Conservation (phyloP, 2,329 filamentous ascomycete genomes). For the Teratosphaeriaceae sp. region DNA sequence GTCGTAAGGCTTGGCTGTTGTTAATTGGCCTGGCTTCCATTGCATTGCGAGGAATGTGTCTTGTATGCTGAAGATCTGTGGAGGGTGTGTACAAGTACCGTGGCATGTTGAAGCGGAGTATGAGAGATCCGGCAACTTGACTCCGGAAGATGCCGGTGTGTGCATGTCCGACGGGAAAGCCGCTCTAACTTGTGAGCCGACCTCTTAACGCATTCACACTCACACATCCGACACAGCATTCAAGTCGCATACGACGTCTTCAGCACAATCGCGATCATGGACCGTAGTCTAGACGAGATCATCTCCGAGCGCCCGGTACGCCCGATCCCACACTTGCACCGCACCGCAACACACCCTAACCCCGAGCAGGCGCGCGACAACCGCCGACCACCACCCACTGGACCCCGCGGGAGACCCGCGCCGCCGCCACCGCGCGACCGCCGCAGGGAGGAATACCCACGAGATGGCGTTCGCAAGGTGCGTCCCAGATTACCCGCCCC, state of each 20-base stretch:
- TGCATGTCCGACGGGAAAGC: too few species aligned
- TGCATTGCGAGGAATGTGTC: background rate
- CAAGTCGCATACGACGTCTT: background rate
- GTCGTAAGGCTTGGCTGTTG: conserved; percentile 11
- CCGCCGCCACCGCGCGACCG: conserved; percentile 60
- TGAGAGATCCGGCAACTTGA: too few species aligned
- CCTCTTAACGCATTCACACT: background rate
- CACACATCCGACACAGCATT: background rate
- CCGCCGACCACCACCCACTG: conserved; percentile 8
- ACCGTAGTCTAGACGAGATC: conserved; percentile 59
- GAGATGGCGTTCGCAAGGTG: conserved; percentile 90
- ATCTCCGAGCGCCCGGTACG: conserved; percentile 55
- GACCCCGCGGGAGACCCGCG: conserved; percentile 15
- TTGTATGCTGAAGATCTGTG: background rate
- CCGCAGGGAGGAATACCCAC: conserved; percentile 51
- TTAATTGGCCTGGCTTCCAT: background rate
- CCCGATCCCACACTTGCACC: conserved; percentile 3
- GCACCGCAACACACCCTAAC: conserved; percentile 9
- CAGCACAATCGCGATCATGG: conserved; percentile 40
- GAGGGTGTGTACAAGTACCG: too few species aligned
- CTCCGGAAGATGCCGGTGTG: too few species aligned
- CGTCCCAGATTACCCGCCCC: too few species aligned
- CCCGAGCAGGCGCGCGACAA: conserved; percentile 19
- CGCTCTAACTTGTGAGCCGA: too few species aligned
- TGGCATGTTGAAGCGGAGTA: too few species aligned